These are phyloP conservation scores for Schizophyllum amplum DNA, from an alignment of 1,284 basidiomycete species.

Conservation along the genomic window DNA sequence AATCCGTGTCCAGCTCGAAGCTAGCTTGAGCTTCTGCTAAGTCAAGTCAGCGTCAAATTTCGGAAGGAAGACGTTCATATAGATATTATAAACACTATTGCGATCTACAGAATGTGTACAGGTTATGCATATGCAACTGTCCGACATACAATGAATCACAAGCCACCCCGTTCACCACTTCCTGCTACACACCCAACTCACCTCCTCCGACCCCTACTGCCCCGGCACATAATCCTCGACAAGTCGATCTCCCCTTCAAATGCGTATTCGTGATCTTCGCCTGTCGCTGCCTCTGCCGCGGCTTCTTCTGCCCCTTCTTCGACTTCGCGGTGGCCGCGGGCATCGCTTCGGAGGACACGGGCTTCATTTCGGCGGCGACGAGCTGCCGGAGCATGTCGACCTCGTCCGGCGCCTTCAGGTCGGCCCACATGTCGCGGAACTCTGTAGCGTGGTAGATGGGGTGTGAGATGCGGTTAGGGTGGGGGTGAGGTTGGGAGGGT, in stretches of 20 bases:
- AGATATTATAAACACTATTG: no score
- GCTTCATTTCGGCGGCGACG: constrained; percentile 43
- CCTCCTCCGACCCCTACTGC: neutral
- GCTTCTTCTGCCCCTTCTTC: constrained; percentile 73
- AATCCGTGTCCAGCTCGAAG: no score
- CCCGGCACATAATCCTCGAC: constrained; percentile 53
- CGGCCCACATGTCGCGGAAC: constrained; percentile 82
- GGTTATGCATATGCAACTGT: no score
- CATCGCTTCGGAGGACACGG: constrained; percentile 8
- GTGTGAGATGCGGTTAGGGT: no score
- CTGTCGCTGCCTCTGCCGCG: constrained; percentile 66
- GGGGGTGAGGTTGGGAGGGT: no score
- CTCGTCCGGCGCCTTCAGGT: constrained; percentile 75
- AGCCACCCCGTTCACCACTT: neutral
- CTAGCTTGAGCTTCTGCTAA: no score
- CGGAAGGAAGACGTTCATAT: no score
- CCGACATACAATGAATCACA: no score
- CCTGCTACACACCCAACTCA: neutral
- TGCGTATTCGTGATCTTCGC: constrained; percentile 85
- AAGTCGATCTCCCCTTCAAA: constrained; percentile 78
- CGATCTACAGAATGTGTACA: no score
- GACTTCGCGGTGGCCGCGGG: constrained; percentile 39
- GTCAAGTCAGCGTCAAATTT: no score
- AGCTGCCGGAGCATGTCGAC: constrained; percentile 74
- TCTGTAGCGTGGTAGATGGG: no score